Percentiles rank a stretch among this genome's conserved stretches.
Conservation (phyloP, 23 red algal genomes). For the Gracilaria gracilis region DNA sequence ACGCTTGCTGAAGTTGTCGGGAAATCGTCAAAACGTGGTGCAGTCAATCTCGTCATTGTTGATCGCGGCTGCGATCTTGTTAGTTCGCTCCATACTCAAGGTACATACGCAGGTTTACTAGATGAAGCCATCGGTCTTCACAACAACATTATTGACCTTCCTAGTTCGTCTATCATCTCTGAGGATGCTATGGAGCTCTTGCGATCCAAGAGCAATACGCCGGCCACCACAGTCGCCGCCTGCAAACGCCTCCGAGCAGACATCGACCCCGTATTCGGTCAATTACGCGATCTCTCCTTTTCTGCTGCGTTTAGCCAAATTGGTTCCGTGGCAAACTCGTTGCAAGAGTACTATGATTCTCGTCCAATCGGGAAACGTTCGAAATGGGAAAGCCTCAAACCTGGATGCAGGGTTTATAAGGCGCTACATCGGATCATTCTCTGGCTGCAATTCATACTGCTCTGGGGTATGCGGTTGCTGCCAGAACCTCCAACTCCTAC, state of each 20-base stretch:
- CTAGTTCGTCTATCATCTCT: slow-evolving; percentile 33
- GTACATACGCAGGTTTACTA: slow-evolving; percentile 90
- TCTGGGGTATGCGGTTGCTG: slow-evolving; percentile 55
- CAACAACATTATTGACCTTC: slow-evolving; percentile 76
- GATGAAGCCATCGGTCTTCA: slow-evolving; percentile 84
- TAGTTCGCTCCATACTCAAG: slow-evolving; percentile 86
- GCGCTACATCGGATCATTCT: slow-evolving; percentile 45
- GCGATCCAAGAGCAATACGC: background rate
- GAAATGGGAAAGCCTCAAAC: slow-evolving; percentile 61
- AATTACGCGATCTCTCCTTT: slow-evolving; percentile 74
- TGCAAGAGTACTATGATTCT: slow-evolving; percentile 65
- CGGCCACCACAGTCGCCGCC: slow-evolving; percentile 28
- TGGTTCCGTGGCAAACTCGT: slow-evolving; percentile 40
- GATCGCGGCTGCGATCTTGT: slow-evolving; percentile 88
- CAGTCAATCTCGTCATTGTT: slow-evolving; percentile 74
- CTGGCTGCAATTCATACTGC: slow-evolving; percentile 69
- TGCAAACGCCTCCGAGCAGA: slow-evolving; percentile 50
- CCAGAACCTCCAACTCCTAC: slow-evolving; percentile 68
- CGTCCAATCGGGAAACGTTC: slow-evolving; percentile 54
- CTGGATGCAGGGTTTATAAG: slow-evolving; percentile 58
- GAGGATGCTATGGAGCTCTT: slow-evolving; percentile 63
- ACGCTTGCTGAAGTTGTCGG: slow-evolving; percentile 24
- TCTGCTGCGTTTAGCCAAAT: slow-evolving; percentile 54
- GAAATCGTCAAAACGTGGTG: slow-evolving; percentile 1
- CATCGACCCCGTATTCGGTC: slow-evolving; percentile 59